Conservation (phyloP, 257 asterid genomes). For the Jacaranda mimosifolia region DNA sequence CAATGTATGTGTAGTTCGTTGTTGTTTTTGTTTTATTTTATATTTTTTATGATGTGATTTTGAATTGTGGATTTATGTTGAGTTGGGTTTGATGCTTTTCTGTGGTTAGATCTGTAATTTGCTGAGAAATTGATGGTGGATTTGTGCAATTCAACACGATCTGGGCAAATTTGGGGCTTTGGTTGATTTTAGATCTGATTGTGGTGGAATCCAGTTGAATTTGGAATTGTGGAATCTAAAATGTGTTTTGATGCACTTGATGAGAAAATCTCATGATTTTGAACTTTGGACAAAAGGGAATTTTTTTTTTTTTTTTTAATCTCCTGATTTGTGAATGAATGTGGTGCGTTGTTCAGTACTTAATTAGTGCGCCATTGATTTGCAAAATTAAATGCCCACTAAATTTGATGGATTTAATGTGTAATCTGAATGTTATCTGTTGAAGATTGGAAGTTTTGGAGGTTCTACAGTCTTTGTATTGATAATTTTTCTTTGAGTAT, state of each 20-base stretch:
- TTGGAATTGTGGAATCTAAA: constrained; percentile 1
- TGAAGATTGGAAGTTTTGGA: constrained; percentile 22
- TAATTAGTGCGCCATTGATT: constrained; percentile 37
- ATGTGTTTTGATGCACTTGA: not conserved
- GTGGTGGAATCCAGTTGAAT: constrained; percentile 28
- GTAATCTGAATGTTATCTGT: constrained; percentile 1
- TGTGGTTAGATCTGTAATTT: constrained; percentile 42
- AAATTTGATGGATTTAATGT: constrained; percentile 32
- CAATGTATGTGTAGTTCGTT: constrained; percentile 27
- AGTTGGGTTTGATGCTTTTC: constrained; percentile 19
- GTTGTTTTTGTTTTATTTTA: no score
- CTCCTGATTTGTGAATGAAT: not conserved
- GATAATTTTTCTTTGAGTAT: not conserved
- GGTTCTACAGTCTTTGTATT: not conserved
- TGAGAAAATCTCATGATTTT: not conserved
- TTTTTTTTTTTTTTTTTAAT: not conserved
- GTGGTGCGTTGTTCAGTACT: not conserved
- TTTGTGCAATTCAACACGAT: constrained; percentile 45
- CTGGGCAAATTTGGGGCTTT: constrained; percentile 32
- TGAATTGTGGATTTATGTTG: constrained; percentile 19
- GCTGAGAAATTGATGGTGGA: constrained; percentile 26
- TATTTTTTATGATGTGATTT: constrained; percentile 5
- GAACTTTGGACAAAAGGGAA: not conserved
- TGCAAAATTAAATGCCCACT: constrained; percentile 9
- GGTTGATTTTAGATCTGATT: constrained; percentile 49